phyloP scores from a whole-genome alignment of 2,329 filamentous ascomycete genomes.

The Sporothrix protearum region DNA sequence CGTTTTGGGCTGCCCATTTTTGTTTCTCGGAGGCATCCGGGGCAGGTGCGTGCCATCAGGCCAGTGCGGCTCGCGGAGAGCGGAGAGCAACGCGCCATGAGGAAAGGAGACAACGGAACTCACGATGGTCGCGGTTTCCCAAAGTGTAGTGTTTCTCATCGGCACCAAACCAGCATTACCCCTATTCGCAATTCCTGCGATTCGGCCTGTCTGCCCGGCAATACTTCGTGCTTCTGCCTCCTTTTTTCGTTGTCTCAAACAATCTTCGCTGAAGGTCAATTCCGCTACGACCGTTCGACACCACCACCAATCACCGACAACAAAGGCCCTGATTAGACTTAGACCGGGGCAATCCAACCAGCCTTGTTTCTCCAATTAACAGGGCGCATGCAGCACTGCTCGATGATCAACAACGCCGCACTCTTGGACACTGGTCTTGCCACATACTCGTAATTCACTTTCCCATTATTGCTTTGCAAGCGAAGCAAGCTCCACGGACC shows the following conservation, averaged over 20 bases:
- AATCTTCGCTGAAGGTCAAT: background rate
- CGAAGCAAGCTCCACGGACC: too few species aligned
- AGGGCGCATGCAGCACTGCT: background rate
- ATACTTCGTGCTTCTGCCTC: background rate
- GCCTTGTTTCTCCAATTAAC: slow-evolving; percentile 1
- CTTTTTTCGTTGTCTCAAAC: background rate
- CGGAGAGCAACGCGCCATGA: background rate
- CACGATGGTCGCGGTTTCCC: background rate
- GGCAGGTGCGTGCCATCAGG: background rate
- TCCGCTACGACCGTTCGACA: background rate
- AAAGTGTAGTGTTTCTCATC: background rate
- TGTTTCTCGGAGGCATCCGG: slow-evolving; percentile 8
- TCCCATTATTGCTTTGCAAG: too few species aligned
- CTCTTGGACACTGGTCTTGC: background rate
- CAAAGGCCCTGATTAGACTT: background rate
- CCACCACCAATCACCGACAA: background rate
- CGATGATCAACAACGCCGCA: background rate
- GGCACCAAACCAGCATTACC: background rate
- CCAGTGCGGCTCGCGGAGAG: background rate
- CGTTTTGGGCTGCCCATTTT: background rate
- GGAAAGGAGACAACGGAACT: background rate
- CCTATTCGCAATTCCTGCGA: background rate
- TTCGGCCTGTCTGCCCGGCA: background rate
- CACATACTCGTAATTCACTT: background rate
- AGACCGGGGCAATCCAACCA: background rate